Base-by-base conservation (phyloP, 2,329 filamentous ascomycete genomes). In the Cadophora sp. region DNA sequence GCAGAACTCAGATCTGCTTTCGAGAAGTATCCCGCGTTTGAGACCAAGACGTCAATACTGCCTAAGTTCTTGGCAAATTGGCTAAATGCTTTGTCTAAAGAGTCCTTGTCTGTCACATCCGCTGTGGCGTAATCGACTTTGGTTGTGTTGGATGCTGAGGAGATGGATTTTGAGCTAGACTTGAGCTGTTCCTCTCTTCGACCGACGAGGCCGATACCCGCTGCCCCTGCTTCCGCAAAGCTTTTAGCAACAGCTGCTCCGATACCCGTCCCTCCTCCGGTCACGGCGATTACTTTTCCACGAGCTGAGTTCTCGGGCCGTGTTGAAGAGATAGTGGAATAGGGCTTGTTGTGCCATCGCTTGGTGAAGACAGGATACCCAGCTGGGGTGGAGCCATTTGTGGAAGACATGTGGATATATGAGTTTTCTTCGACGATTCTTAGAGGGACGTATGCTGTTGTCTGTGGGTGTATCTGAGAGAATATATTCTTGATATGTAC, bases 301-400 rank as follows among this genome's bases (percentile, higher is more conserved):
- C 8, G 24, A 22, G 64, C 58, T 1, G 69, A 70, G 48, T 69
- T 66, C 14, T 43, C 46, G 6, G 71, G 64, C 6, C 24, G 26
- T n/a, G 69, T 62, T 7, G 76, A 77, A 3, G 70, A 76, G 56
- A 80, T 78, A 55, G 71, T 69, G 3, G 75, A 62, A 65, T 79
- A 78, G 6, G 76, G 55, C 40, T 65, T 64, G 31, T 69, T 71
- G 71, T 79, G 79, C 70, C 71, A 77, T 22, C 62, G 66, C 9
- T 73, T 63, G 40, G 69, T 77, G 60, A 73, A 70, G 12, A 73
- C 68, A 3, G 64, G 56, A n/a, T 37, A 34, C 5, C 12, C 2
- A 19, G 29, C 16, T 16, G 62, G 50, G 9, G 62, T 11, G 19
- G 26, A 43, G 16, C 8, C 27, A 22, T 56, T 12, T 29, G 50